A percentile compares a stretch with the other conserved stretches of the same genome.
phyloP scores from a whole-genome alignment of 805 yeast genomes.

The Ogataea allantospora region DNA sequence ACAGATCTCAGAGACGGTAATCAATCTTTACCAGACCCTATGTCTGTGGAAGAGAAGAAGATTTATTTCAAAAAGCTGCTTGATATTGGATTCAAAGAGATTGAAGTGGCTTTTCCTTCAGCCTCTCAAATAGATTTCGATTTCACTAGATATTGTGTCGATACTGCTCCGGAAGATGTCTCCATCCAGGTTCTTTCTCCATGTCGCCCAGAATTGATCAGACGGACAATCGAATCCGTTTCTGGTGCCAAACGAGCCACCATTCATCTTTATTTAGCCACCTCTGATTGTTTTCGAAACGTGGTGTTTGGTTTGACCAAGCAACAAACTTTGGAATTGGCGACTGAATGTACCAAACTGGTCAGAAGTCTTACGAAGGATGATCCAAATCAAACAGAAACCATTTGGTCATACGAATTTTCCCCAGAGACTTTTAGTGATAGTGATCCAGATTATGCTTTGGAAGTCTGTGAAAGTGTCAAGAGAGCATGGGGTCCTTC shows the following conservation, averaged over 20 bases:
- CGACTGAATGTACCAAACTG: constrained; percentile 66
- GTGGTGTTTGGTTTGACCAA: constrained; percentile 71
- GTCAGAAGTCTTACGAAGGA: constrained; percentile 72
- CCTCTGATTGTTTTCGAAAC: constrained; percentile 72
- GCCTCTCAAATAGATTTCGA: constrained; percentile 83
- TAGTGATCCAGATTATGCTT: constrained; percentile 69
- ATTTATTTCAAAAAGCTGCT: constrained; percentile 68
- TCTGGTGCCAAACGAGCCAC: constrained; percentile 72
- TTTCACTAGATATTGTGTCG: constrained; percentile 76
- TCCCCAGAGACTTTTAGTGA: constrained; percentile 79
- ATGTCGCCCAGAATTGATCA: constrained; percentile 68
- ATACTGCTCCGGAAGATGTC: constrained; percentile 77
- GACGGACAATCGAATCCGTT: constrained; percentile 70
- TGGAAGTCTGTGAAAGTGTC: constrained; percentile 77
- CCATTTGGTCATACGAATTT: constrained; percentile 70
- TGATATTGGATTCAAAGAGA: constrained; percentile 76
- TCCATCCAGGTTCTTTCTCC: constrained; percentile 72
- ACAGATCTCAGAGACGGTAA: constrained; percentile 82
- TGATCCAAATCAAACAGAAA: constrained; percentile 60
- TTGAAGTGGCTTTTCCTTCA: constrained; percentile 78
- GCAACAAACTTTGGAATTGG: constrained; percentile 64
- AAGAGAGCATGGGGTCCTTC: constrained; percentile 77
- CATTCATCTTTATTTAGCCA: constrained; percentile 71
- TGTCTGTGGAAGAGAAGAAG: constrained; percentile 72
- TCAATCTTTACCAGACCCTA: constrained; percentile 82